Evolutionary conservation across 2,329 filamentous ascomycete species (phyloP).

Genomic region (Epichloe gansuensis): DNA sequence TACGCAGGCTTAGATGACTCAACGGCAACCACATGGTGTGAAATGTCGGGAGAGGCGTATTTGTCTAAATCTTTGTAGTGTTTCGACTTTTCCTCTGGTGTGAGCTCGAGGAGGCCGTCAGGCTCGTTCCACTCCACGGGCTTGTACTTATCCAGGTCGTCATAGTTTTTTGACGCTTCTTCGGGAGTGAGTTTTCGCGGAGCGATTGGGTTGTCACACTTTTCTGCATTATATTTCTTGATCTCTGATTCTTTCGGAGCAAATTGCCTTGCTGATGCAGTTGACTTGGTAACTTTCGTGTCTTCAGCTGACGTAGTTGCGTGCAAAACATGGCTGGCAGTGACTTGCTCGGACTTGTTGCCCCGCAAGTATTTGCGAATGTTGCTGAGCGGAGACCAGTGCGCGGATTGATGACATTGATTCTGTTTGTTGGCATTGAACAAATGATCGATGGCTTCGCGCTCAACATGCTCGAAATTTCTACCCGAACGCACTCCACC

Average conservation of each 20-base stretch:
- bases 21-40: slow-evolving; percentile 14
- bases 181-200: slow-evolving; percentile 16
- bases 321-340: slow-evolving; percentile 13
- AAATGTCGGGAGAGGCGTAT: slow-evolving; percentile 20
- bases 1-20: slow-evolving; percentile 14
- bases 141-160: slow-evolving; percentile 29
- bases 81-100: slow-evolving; percentile 18
- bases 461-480: slow-evolving; percentile 32
- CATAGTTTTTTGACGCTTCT: slow-evolving; percentile 25
- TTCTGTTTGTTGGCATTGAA: slow-evolving; percentile 20
- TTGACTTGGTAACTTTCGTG: slow-evolving; percentile 20
- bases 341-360: slow-evolving; percentile 10
- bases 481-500: slow-evolving; percentile 26
- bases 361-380: slow-evolving; percentile 21
- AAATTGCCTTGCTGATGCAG: slow-evolving; percentile 32
- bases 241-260: slow-evolving; percentile 14
- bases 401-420: slow-evolving; percentile 9
- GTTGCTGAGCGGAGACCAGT: slow-evolving; percentile 14
- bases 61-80: slow-evolving; percentile 23
- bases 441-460: slow-evolving; percentile 30
- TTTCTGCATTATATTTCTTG: slow-evolving; percentile 18
- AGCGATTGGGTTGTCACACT: slow-evolving; percentile 16
- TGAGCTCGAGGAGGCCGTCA: slow-evolving; percentile 16
- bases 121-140: slow-evolving; percentile 19
- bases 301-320: slow-evolving; percentile 12